Conservation (phyloP, 495 filamentous ascomycete genomes). For the Collariella sp. region DNA sequence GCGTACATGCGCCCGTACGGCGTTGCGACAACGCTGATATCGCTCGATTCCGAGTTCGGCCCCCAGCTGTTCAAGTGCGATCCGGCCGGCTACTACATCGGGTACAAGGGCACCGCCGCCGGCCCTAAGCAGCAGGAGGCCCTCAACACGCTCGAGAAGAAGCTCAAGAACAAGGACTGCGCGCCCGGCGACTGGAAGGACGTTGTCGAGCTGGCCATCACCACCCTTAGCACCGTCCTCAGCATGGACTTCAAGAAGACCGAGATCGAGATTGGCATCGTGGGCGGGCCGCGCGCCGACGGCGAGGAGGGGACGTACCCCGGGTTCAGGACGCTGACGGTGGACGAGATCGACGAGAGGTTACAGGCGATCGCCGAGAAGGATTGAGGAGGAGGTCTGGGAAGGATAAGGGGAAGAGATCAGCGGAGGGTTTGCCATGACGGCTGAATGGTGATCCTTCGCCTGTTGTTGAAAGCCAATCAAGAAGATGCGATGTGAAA, state of each 20-base stretch:
- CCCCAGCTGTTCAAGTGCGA: slow-evolving; percentile 99
- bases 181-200: slow-evolving; percentile 94
- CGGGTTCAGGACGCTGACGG: slow-evolving; percentile 79
- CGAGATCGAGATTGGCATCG: slow-evolving; percentile 95
- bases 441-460: slow-evolving; percentile 2
- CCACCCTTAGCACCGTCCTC: slow-evolving; percentile 85
- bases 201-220: slow-evolving; percentile 92
- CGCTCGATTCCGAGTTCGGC: slow-evolving; percentile 82
- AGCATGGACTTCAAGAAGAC: slow-evolving; percentile 99
- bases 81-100: slow-evolving; percentile 93
- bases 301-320: slow-evolving; percentile 71
- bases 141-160: slow-evolving; percentile 96
- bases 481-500: background rate
- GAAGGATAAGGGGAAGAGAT: slow-evolving; percentile 12
- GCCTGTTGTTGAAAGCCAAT: slow-evolving; percentile 4
- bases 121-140: slow-evolving; percentile 98
- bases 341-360: slow-evolving; percentile 96
- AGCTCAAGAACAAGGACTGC: slow-evolving; percentile 97
- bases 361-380: slow-evolving; percentile 97
- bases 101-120: slow-evolving; percentile 95
- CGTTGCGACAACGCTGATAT: slow-evolving; percentile 89
- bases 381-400: slow-evolving; percentile 55
- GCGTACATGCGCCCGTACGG: slow-evolving; percentile 97
- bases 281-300: slow-evolving; percentile 70
- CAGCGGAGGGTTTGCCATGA: background rate